Base-by-base conservation (phyloP, 768 basidiomycete species). In the Auricularia sp. region DNA sequence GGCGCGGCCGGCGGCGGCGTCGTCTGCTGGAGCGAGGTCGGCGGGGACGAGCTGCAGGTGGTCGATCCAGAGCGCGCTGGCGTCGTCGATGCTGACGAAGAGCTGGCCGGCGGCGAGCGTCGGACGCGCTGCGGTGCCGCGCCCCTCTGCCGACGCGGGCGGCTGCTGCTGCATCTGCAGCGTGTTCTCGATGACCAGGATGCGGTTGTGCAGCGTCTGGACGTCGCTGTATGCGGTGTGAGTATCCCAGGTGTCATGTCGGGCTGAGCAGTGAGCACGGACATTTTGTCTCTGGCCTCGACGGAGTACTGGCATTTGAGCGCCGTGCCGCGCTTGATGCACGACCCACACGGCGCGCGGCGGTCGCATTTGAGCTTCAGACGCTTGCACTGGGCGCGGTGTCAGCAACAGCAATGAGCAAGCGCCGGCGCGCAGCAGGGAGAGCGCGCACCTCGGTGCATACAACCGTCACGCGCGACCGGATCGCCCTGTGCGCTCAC, bases 401-500 rank as follows among this genome's bases (percentile, higher is more conserved):
- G 34, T 33, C 14, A 29, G 56, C 29, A 29, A 29, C 29, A 29
- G 29, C 29, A 29, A 0, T 29, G 29, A 29, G 29, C 10, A 35
- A 23, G 14, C 16, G 34, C 16, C 23, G 56, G 29, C 23, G 6
- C 11, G 12, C 8, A 59, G 12, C 4, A 59, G 6, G 10, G 23
- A 59, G 56, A 12, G 54, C 14, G 54, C 23, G 56, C 34, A 59
- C 56, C 56, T 59, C 56, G 23, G 56, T 59, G 56, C 56, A 59
- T 14, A 59, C 56, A 23, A 59, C 56, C 11, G 56, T 59, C 16
- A 59, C 56, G 18, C 56, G 56, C 29, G 56, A 59, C 23, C 56
- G 23, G 5, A 59, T 59, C 4, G 56, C 56, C 10, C 47, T 51
- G 39, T 42, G 39, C 39, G 39, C 39, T 3, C 14, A 18, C 18